Conservation (phyloP, 306 rosid species). For the Lotus japonicus region DNA sequence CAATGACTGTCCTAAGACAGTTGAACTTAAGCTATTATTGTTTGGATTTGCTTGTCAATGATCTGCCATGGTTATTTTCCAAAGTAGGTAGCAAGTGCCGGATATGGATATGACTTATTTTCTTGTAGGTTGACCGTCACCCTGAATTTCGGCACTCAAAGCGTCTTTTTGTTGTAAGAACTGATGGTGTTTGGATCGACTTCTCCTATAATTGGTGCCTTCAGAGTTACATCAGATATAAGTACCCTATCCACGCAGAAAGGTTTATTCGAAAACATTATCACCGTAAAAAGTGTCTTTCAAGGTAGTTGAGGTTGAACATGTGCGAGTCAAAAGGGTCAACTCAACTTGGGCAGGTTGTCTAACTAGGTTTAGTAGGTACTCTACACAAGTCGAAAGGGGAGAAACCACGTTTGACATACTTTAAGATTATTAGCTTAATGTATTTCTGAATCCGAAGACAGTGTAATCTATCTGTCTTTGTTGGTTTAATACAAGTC, state of each 20-base stretch:
- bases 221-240: conserved; percentile 51
- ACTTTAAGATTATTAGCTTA: no score
- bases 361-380: no score
- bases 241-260: conserved; percentile 59
- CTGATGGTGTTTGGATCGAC: conserved; percentile 73
- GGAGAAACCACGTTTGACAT: no score
- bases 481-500: no score
- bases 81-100: no score
- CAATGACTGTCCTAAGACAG: background rate
- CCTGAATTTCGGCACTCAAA: conserved; percentile 50
- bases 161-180: conserved; percentile 75
- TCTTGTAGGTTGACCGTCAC: conserved; percentile 66
- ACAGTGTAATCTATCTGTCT: no score
- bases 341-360: no score
- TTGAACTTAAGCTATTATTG: background rate
- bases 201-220: conserved; percentile 80
- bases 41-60: background rate
- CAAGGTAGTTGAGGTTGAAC: no score
- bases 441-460: no score
- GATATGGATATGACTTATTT: conserved; percentile 8
- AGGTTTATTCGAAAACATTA: conserved; percentile 45
- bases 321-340: no score
- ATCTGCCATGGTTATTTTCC: background rate
- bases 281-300: no score
- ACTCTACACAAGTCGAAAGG: no score